Base-by-base conservation (phyloP, 352 stramenopile genomes). In the Phytophthora ohioensis region DNA sequence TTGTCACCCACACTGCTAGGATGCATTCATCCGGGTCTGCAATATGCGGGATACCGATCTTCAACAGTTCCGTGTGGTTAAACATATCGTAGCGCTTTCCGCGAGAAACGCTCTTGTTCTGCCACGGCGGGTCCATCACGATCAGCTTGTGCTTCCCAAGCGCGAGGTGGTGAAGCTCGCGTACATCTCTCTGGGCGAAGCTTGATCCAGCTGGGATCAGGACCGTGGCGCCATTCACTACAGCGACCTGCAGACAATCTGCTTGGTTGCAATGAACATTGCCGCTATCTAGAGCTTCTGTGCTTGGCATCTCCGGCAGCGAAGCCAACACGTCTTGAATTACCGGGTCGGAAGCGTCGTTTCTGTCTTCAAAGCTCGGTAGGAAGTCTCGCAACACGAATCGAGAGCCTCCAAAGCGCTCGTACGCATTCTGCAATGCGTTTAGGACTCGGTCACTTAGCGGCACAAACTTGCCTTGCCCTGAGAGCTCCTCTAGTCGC, bases 1-100 rank as follows among this genome's bases (percentile, higher is more conserved):
- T 92, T 48, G 87, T 94, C 52, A 94, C 87, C 87, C 87, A 94
- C 17, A 94, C 79, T 15, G 70, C 82, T 17, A 94, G 71, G 27
- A 94, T 73, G 49, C 82, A 90, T 31, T 77, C 73, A 3, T 80
- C 53, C 6, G 55, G 34, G 42, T 88, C 61, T 21, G 76, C 75
- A 27, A 84, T 59, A 12, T 55, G 38, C 11, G 67, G 34, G 3
- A 84, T 34, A 36, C 85, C 57, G 15, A 94, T 67, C 51, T 81
- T 80, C 9, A 88, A 48, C 45, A 94, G 51, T 38, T 90, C 76
- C 13, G 60, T 78, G 64, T 94, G 82, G 41, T 88, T 64, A 46
- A 94, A 90, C 36, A 69, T 92, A 9, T 61, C 30, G 78, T 94
- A 94, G 13, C 64, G 68, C 13, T 80, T 78, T 56, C 78, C 78